These are phyloP conservation scores for Trichoderma orchidacearum DNA, from an alignment of 495 filamentous ascomycete species.

Conservation along the genomic window DNA sequence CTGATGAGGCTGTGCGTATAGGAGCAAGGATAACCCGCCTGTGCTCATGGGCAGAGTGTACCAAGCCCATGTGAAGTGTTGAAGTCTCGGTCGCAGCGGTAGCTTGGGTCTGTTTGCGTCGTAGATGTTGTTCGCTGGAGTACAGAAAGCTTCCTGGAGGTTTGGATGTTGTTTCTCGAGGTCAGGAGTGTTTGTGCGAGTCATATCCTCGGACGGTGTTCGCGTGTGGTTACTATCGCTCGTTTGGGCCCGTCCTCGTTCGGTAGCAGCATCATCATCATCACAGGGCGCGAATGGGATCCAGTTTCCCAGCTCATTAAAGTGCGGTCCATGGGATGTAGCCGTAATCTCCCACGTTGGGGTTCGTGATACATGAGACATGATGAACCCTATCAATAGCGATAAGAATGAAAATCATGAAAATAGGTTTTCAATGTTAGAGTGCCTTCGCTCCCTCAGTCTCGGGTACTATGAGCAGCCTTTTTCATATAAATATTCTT, in stretches of 20 bases:
- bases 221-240: background rate
- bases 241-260: background rate
- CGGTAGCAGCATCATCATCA: background rate
- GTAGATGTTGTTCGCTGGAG: background rate
- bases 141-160: background rate
- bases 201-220: background rate
- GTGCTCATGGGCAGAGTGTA: slow-evolving; percentile 53
- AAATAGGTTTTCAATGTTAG: no score
- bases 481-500: no score
- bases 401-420: no score
- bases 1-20: slow-evolving; percentile 41
- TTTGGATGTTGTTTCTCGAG: background rate
- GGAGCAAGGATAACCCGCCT: slow-evolving; percentile 47
- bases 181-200: background rate
- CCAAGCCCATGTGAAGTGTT: slow-evolving; percentile 65
- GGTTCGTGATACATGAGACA: background rate
- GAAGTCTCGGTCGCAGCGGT: slow-evolving; percentile 27
- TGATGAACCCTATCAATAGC: no score
- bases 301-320: background rate
- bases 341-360: background rate
- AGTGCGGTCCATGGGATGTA: background rate
- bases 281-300: background rate
- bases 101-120: slow-evolving; percentile 7
- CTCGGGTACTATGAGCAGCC: no score
- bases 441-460: no score